Conservation (phyloP, 257 asterid genomes). For the Striga asiatica region DNA sequence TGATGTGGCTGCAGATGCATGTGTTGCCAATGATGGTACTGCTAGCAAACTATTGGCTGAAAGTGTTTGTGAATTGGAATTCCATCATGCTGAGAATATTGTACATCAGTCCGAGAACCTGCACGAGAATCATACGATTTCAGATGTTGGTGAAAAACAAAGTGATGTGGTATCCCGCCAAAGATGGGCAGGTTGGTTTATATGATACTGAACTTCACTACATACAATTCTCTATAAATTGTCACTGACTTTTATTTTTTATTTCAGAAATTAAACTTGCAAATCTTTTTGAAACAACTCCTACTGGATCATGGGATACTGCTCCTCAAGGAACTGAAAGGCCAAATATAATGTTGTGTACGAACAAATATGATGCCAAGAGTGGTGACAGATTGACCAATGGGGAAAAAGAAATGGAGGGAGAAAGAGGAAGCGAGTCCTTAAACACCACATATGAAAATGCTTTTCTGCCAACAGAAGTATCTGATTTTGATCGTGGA, state of each 20-base stretch:
- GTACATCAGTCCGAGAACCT: conserved; percentile 1
- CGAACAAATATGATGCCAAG: conserved; percentile 1
- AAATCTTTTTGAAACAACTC: conserved; percentile 18
- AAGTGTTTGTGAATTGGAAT: conserved; percentile 10
- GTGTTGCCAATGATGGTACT: conserved; percentile 8
- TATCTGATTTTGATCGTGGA: neutral
- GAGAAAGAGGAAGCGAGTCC: conserved; percentile 8
- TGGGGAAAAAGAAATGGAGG: conserved; percentile 16
- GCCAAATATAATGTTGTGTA: conserved; percentile 2
- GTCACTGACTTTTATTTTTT: neutral
- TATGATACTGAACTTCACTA: neutral
- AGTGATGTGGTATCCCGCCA: conserved; percentile 11
- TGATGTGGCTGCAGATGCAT: conserved; percentile 10
- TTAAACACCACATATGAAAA: conserved; percentile 5
- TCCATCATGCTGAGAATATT: conserved; percentile 11
- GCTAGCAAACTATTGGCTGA: conserved; percentile 12
- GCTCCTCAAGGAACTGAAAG: conserved; percentile 20
- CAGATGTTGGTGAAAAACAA: conserved; percentile 12
- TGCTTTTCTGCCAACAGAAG: conserved; percentile 12
- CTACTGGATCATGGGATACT: conserved; percentile 9
- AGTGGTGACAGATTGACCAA: conserved; percentile 3
- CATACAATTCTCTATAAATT: neutral
- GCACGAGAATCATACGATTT: neutral
- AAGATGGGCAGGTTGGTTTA: conserved; percentile 24
- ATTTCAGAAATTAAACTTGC: conserved; percentile 29